phyloP scores from a whole-genome alignment of 768 basidiomycete genomes.

The Mycena vitilis region DNA sequence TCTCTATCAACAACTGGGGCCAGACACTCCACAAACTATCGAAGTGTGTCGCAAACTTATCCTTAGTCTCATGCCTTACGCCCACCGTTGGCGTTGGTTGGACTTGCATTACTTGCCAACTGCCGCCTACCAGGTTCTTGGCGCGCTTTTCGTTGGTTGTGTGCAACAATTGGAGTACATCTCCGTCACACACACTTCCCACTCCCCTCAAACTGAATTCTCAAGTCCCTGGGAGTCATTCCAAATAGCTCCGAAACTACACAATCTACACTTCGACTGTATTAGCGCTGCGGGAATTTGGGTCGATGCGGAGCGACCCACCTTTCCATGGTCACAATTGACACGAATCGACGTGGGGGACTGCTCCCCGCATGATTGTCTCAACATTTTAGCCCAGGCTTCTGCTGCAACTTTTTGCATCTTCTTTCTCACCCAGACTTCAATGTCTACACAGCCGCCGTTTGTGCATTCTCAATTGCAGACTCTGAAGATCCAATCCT shows the following conservation, averaged over 20 bases:
- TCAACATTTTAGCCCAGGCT: neutral
- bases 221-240: conserved; percentile 7
- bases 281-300: conserved; percentile 4
- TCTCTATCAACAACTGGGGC: neutral
- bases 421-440: neutral
- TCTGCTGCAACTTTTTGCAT: neutral
- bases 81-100: conserved; percentile 7
- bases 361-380: conserved; percentile 4
- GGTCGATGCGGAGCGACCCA: neutral
- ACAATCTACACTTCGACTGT: neutral
- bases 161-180: neutral
- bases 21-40: neutral
- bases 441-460: neutral
- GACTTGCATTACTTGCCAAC: neutral
- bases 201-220: neutral
- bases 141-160: neutral
- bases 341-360: conserved; percentile 8
- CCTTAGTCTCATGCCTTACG: neutral
- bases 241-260: neutral
- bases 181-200: neutral
- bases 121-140: neutral
- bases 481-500: neutral
- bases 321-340: conserved; percentile 15
- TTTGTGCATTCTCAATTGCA: neutral
- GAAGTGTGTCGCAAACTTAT: neutral